Percentiles rank a stretch among this genome's conserved stretches.
phyloP scores from a whole-genome alignment of 768 basidiomycete species.

The Naematelia aurantialba region DNA sequence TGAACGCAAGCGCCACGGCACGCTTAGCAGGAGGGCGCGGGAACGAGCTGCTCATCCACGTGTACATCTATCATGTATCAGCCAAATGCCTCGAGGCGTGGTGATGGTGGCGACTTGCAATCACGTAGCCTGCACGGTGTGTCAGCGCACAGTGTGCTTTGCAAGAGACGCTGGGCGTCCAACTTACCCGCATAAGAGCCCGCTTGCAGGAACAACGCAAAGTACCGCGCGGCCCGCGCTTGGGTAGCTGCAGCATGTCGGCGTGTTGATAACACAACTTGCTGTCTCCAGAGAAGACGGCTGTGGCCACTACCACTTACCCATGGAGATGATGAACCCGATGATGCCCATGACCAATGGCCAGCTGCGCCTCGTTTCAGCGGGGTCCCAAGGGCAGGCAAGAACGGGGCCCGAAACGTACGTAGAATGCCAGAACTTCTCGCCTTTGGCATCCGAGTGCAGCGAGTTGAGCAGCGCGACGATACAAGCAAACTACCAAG shows the following conservation, averaged over 20 bases:
- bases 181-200: slow-evolving; percentile 56
- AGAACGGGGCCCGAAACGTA: slow-evolving; percentile 28
- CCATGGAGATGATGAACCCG: slow-evolving; percentile 52
- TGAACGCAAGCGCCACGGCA: slow-evolving; percentile 57
- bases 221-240: slow-evolving; percentile 19
- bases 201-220: slow-evolving; percentile 52
- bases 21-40: slow-evolving; percentile 77
- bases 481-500: slow-evolving; percentile 25
- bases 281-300: not conserved
- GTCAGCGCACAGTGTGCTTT: not conserved
- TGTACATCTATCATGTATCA: slow-evolving; percentile 51
- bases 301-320: not conserved
- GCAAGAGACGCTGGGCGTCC: slow-evolving; percentile 1
- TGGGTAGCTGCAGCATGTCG: not conserved
- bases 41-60: slow-evolving; percentile 59
- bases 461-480: slow-evolving; percentile 55
- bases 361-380: slow-evolving; percentile 8
- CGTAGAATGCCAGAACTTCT: slow-evolving; percentile 64
- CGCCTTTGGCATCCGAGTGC: slow-evolving; percentile 66
- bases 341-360: slow-evolving; percentile 57
- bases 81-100: not conserved
- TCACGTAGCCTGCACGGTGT: slow-evolving; percentile 8
- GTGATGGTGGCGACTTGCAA: slow-evolving; percentile 1
- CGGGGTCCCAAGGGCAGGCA: slow-evolving; percentile 30
- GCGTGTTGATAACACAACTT: not conserved